Evolutionary conservation across 1,139 yeast species (phyloP).

Genomic region (Zygoascus meyerae): DNA sequence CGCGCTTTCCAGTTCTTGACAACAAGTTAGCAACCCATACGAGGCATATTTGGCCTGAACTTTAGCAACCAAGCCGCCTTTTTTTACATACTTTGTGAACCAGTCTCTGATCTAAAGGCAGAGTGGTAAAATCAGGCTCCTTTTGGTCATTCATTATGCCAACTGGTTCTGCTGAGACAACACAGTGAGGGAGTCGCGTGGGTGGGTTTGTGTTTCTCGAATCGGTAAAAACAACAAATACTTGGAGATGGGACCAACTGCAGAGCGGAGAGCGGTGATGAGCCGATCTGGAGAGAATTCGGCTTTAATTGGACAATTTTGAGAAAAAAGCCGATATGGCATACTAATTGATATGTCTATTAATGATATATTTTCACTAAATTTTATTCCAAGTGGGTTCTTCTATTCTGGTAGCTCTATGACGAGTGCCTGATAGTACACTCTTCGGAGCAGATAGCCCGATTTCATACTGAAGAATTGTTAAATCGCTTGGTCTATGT

Average conservation of each 20-base stretch:
- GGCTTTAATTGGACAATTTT: neutral
- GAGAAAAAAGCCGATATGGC: too few species aligned
- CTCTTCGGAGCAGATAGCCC: too few species aligned
- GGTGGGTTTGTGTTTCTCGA: conserved; percentile 1
- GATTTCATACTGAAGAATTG: neutral
- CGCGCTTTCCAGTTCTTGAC: conserved; percentile 78
- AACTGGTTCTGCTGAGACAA: neutral
- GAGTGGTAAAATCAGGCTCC: conserved; percentile 54
- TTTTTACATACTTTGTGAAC: conserved; percentile 48
- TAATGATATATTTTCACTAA: too few species aligned
- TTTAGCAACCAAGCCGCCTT: neutral
- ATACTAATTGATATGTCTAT: too few species aligned
- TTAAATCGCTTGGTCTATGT: conserved; percentile 3
- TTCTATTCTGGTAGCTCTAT: too few species aligned
- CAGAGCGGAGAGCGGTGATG: too few species aligned
- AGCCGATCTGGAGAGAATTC: neutral
- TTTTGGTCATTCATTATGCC: conserved; percentile 34
- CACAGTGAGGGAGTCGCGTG: neutral
- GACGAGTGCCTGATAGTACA: too few species aligned
- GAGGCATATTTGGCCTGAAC: neutral
- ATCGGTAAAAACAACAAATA: conserved; percentile 3
- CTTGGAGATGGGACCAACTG: neutral
- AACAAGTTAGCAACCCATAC: neutral
- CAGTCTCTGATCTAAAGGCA: conserved; percentile 63
- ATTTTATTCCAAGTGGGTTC: too few species aligned